Evolutionary conservation across 1,284 basidiomycete genomes (phyloP).

Genomic region (Heterobasidion annosum): DNA sequence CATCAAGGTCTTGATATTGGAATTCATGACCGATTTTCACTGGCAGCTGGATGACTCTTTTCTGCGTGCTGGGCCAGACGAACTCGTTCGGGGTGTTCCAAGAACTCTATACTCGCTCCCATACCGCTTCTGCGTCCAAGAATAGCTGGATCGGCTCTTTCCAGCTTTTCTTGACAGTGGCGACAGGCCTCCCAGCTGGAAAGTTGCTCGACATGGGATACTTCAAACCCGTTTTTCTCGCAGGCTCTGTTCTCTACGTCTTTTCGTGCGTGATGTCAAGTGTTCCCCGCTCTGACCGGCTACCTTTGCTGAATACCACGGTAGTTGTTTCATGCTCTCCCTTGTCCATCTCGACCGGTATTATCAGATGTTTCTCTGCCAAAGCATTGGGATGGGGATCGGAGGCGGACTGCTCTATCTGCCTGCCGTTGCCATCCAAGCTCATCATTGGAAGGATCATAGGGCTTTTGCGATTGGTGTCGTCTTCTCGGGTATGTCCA

Average conservation of each 20-base stretch:
- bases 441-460: slow-evolving; percentile 9
- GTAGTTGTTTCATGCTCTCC: slow-evolving; percentile 26
- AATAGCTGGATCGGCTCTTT: slow-evolving; percentile 26
- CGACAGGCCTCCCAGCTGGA: slow-evolving; percentile 20
- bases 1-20: no score
- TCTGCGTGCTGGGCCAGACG: no score
- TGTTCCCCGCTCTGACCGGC: not conserved
- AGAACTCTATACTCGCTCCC: slow-evolving; percentile 11
- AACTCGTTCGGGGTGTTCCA: slow-evolving; percentile 13
- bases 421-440: slow-evolving; percentile 9
- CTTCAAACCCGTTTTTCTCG: slow-evolving; percentile 18
- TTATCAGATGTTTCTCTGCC: slow-evolving; percentile 20
- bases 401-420: slow-evolving; percentile 27
- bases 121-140: slow-evolving; percentile 9
- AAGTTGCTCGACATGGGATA: slow-evolving; percentile 24
- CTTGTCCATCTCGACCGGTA: slow-evolving; percentile 19
- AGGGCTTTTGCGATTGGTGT: slow-evolving; percentile 13
- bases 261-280: slow-evolving; percentile 12
- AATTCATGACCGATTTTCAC: no score
- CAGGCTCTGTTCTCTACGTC: slow-evolving; percentile 20
- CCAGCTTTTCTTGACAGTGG: slow-evolving; percentile 23
- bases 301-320: not conserved
- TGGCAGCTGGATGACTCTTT: no score
- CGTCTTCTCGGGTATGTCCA: slow-evolving; percentile 7
- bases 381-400: slow-evolving; percentile 32